Percentiles rank a stretch among this genome's conserved stretches.
phyloP scores from a whole-genome alignment of 2,329 filamentous ascomycete species.

The Fusarium torulosum region DNA sequence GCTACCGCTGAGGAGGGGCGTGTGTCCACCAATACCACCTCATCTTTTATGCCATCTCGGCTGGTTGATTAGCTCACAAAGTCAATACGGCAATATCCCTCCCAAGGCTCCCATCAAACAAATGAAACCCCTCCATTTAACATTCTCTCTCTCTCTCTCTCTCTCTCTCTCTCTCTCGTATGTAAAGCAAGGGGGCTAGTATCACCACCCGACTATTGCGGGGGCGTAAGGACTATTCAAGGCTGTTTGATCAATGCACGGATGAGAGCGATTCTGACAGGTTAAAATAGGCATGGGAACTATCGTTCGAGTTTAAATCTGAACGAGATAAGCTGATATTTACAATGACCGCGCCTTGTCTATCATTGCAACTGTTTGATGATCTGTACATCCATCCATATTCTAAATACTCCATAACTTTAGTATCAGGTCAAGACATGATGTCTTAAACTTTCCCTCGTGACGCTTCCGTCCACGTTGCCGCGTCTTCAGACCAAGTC shows the following conservation, averaged over 20 bases:
- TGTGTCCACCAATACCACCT: slow-evolving; percentile 25
- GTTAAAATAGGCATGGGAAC: not conserved
- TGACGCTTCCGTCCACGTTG: slow-evolving; percentile 26
- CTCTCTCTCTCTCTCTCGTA: too few species aligned
- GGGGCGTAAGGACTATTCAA: slow-evolving; percentile 25
- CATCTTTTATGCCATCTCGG: slow-evolving; percentile 27
- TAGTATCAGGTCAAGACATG: slow-evolving; percentile 7
- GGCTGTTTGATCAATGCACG: slow-evolving; percentile 34
- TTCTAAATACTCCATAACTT: not conserved
- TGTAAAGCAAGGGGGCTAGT: slow-evolving; percentile 8
- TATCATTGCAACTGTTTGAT: too few species aligned
- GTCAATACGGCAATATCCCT: slow-evolving; percentile 15
- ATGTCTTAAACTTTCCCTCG: slow-evolving; percentile 29
- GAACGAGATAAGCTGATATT: not conserved
- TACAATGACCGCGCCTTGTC: not conserved
- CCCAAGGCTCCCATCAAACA: not conserved
- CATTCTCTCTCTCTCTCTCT: not conserved
- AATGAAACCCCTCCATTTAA: not conserved
- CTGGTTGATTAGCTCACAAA: slow-evolving; percentile 21
- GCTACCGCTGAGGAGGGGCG: slow-evolving; percentile 4
- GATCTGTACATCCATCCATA: too few species aligned
- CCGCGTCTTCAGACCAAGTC: slow-evolving; percentile 24
- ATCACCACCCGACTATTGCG: slow-evolving; percentile 15
- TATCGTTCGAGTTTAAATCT: not conserved
- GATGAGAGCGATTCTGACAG: slow-evolving; percentile 3